Evolutionary conservation across 371 early-diverging fungal genomes (phyloP), one percentile per base, ranked within the genome.

Genomic region (Mucor sp.): DNA sequence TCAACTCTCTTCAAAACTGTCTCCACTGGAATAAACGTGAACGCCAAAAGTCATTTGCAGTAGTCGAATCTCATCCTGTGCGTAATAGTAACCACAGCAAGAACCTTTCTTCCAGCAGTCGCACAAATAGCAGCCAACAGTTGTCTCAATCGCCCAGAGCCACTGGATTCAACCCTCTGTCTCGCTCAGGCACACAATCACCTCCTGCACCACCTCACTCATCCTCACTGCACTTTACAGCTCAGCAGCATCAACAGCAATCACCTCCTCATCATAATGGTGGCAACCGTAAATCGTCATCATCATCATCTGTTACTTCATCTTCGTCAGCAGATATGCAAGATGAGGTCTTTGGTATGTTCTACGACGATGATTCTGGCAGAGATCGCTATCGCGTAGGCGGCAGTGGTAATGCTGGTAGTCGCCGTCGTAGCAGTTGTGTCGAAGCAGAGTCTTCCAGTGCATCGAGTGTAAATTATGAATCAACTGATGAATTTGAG

Each of bases 11-110:
- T 15, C 83, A 84, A 15, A 80, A 93, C 32, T 94, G 93, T 66
- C 72, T 95, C 39, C 84, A 90, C 62, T 95, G 95, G 95, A 95
- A 95, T 63, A 92, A 93, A 56, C 84, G 95, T 11, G 83, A 88
- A 63, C 76, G 90, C n/a, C 93, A 93, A 78, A 92, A 90, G 66
- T 81, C 85, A 39, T 90, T 89, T 72, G 74, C 80, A 0, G 80
- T 83, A 1, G 82, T 84, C 1, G 85, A 87, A 48, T 61, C 81
- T 28, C 39, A 74, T 47, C 56, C 37, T 12, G 44, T 43, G 19
- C 58, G 63, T 9, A 15, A 27, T 7, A 15, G 19, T 12, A 62
- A 21, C 6, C 30, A 43, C 9, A 14, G 11, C 43, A 62, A 27
- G 17, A 30, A n/a, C 2, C 30, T 47, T 23, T 17, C 41, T 28